Evolutionary conservation across 257 asterid species (phyloP).

Genomic region (Fraxinus quadrangulata): DNA sequence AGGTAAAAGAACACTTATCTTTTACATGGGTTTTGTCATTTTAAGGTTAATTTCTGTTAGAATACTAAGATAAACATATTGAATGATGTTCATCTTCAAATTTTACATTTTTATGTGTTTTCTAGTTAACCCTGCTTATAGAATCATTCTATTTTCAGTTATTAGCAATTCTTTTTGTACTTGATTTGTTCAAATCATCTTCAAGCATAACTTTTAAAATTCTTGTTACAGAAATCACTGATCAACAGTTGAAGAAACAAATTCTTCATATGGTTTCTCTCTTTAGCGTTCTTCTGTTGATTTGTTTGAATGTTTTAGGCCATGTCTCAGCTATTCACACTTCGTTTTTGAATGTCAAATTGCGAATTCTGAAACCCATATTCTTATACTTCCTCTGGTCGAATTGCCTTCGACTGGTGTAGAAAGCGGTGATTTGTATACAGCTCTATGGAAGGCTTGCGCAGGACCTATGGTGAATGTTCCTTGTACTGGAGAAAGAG

Average conservation of each 20-base stretch:
- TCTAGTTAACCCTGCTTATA: constrained; percentile 7
- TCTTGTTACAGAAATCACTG: not conserved
- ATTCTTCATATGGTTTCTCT: constrained; percentile 16
- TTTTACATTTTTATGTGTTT: not conserved
- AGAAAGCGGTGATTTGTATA: constrained; percentile 43
- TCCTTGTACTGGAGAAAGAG: constrained; percentile 60
- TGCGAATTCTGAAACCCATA: not conserved
- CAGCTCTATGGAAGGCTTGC: constrained; percentile 83
- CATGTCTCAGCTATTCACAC: not conserved
- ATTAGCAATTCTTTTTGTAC: no score
- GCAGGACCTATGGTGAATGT: constrained; percentile 88
- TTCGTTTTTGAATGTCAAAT: not conserved
- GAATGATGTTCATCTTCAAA: no score
- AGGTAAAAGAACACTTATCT: constrained; percentile 35
- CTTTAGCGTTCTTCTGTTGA: not conserved
- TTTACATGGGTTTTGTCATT: constrained; percentile 26
- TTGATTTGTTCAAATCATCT: not conserved
- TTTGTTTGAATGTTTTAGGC: not conserved
- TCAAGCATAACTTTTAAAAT: not conserved
- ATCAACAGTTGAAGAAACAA: not conserved
- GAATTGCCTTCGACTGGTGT: constrained; percentile 38
- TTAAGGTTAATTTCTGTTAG: constrained; percentile 14
- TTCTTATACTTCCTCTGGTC: not conserved
- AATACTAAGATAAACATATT: not conserved
- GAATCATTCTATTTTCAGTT: constrained; percentile 4